phyloP scores from a whole-genome alignment of 2,329 filamentous ascomycete species.

The Aureobasidium melanogenum region DNA sequence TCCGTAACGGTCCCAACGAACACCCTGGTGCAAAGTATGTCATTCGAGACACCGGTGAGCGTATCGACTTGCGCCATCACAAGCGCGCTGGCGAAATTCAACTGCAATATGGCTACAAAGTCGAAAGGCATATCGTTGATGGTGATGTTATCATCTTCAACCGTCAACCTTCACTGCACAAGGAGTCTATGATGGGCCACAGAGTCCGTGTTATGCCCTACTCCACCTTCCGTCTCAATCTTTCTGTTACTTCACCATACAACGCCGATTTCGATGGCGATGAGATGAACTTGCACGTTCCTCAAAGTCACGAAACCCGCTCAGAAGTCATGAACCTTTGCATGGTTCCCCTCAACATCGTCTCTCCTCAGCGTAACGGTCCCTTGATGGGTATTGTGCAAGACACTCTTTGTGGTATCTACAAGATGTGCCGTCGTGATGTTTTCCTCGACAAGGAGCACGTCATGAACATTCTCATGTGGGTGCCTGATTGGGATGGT shows the following conservation, averaged over 20 bases:
- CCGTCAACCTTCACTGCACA: slow-evolving; percentile 96
- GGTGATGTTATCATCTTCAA: slow-evolving; percentile 99
- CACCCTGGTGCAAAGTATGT: slow-evolving; percentile 97
- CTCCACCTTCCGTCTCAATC: slow-evolving; percentile 93
- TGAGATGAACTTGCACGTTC: slow-evolving; percentile 99
- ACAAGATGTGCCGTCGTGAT: slow-evolving; percentile 92
- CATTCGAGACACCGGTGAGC: slow-evolving; percentile 83
- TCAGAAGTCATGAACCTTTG: slow-evolving; percentile 91
- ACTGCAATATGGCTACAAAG: slow-evolving; percentile 95
- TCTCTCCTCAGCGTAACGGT: slow-evolving; percentile 92
- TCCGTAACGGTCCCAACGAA: slow-evolving; percentile 88
- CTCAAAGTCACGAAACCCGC: slow-evolving; percentile 92
- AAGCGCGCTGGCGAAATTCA: slow-evolving; percentile 78
- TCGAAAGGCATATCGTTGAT: slow-evolving; percentile 91
- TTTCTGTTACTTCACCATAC: slow-evolving; percentile 97
- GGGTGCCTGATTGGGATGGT: slow-evolving; percentile 97
- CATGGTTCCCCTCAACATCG: slow-evolving; percentile 97
- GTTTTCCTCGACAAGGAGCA: slow-evolving; percentile 82
- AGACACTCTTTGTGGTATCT: slow-evolving; percentile 90
- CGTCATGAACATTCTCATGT: slow-evolving; percentile 95
- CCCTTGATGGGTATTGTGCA: slow-evolving; percentile 99
- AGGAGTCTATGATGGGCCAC: slow-evolving; percentile 99
- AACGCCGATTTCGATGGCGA: slow-evolving; percentile 99
- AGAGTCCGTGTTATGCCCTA: slow-evolving; percentile 97
- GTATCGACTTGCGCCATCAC: slow-evolving; percentile 91